Evolutionary conservation across 306 rosid species (phyloP).

Genomic region (Cicer chorassanicum): DNA sequence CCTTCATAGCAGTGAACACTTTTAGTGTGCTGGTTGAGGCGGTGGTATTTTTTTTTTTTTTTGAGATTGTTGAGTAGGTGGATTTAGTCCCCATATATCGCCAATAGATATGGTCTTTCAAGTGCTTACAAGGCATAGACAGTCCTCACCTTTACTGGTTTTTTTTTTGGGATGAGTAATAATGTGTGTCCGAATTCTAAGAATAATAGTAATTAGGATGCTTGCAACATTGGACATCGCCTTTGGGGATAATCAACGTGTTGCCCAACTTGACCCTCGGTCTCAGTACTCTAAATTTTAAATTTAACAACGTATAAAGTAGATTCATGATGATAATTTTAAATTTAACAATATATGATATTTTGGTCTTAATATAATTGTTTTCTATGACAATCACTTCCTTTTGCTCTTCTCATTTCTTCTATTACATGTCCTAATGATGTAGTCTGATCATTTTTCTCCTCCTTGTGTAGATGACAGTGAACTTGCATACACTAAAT

Average conservation of each 20-base stretch:
- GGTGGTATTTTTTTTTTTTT: neutral
- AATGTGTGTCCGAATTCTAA: neutral
- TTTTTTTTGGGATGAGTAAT: neutral
- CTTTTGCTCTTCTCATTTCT: neutral
- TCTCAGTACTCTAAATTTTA: conserved; percentile 6
- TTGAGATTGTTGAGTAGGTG: neutral
- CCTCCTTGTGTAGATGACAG: conserved; percentile 65
- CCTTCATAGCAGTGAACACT: neutral
- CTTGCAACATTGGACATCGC: neutral
- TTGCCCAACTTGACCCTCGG: neutral
- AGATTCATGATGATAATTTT: neutral
- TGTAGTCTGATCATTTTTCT: conserved; percentile 38
- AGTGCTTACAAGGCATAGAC: neutral
- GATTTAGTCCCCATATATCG: neutral
- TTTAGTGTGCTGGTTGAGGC: neutral
- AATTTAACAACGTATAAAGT: conserved; percentile 13
- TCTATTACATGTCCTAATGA: conserved; percentile 15
- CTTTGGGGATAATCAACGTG: neutral
- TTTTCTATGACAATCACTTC: neutral
- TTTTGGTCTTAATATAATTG: conserved; percentile 1
- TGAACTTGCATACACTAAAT: conserved; percentile 74
- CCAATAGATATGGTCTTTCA: neutral
- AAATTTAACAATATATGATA: conserved; percentile 5
- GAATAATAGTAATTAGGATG: conserved; percentile 14
- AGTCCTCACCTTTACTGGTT: neutral